These are phyloP conservation scores for Mucor irregularis DNA, from an alignment of 371 early-diverging fungal genomes.

Conservation along the genomic window DNA sequence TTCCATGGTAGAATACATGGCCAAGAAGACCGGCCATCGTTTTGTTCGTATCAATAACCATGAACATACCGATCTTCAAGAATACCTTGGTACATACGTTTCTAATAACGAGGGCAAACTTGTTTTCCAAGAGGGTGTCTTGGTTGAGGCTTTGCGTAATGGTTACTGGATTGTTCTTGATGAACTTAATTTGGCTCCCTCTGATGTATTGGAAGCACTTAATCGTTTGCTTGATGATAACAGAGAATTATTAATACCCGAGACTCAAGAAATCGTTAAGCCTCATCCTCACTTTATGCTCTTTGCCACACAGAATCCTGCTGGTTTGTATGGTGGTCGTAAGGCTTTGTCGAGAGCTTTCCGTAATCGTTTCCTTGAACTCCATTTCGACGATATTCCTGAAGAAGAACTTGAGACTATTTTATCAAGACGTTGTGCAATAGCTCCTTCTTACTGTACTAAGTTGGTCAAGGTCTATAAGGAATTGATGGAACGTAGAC, in stretches of 20 bases:
- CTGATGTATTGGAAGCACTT: conserved; percentile 99
- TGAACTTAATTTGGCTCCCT: conserved; percentile 99
- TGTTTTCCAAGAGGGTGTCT: conserved; percentile 96
- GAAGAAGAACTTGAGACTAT: conserved; percentile 88
- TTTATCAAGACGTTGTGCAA: conserved; percentile 78
- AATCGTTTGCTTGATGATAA: conserved; percentile 99
- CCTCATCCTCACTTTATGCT: conserved; percentile 98
- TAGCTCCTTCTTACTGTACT: conserved; percentile 91
- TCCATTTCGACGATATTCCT: conserved; percentile 95
- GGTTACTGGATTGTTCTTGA: conserved; percentile 99
- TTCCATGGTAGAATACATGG: conserved; percentile 97
- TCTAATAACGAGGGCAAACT: conserved; percentile 80
- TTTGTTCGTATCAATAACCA: conserved; percentile 99
- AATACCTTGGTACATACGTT: conserved; percentile 97
- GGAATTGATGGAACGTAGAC: conserved; percentile 78
- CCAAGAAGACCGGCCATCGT: conserved; percentile 88
- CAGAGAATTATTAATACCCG: conserved; percentile 96
- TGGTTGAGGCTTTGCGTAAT: conserved; percentile 94
- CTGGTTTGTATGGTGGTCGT: conserved; percentile 98
- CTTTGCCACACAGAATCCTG: conserved; percentile 99
- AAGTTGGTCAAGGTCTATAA: conserved; percentile 89
- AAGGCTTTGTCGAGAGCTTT: conserved; percentile 99
- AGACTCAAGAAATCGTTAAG: conserved; percentile 93
- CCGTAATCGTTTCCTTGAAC: conserved; percentile 98
- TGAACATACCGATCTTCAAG: conserved; percentile 99